Conservation (phyloP, 108 stramenopile species). For the Skeletonema marinoi region DNA sequence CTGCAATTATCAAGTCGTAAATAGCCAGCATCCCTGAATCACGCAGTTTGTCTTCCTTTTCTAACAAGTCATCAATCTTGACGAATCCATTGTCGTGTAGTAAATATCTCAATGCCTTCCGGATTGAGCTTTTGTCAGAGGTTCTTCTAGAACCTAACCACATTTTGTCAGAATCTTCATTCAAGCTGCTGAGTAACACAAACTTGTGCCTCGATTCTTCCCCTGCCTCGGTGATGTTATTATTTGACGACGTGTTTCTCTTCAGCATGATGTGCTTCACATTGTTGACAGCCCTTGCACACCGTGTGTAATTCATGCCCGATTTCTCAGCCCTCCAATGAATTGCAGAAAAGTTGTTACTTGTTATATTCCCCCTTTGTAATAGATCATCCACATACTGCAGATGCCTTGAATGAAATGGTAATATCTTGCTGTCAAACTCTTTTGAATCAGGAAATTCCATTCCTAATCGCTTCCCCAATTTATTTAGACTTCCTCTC, state of each 20-base stretch:
- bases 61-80: not conserved
- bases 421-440: not conserved
- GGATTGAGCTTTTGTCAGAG: not conserved
- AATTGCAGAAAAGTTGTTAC: conserved; percentile 2
- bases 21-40: conserved; percentile 9
- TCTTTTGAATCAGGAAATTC: not conserved
- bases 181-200: conserved; percentile 4
- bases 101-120: not conserved
- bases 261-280: not conserved
- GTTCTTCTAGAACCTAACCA: not conserved
- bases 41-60: not conserved
- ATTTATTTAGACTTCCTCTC: not conserved
- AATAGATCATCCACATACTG: not conserved
- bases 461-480: not conserved
- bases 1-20: conserved; percentile 10
- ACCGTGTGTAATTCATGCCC: not conserved
- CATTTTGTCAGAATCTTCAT: conserved; percentile 1
- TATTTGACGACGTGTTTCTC: not conserved
- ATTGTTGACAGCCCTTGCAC: conserved; percentile 3
- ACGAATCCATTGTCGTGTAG: conserved; percentile 5
- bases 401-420: conserved; percentile 1
- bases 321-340: conserved; percentile 3
- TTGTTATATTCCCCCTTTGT: not conserved
- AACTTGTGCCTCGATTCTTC: not conserved
- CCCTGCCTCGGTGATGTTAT: not conserved